Conservation (phyloP, 2,329 filamentous ascomycete species). For the Anisogramma anomala region DNA sequence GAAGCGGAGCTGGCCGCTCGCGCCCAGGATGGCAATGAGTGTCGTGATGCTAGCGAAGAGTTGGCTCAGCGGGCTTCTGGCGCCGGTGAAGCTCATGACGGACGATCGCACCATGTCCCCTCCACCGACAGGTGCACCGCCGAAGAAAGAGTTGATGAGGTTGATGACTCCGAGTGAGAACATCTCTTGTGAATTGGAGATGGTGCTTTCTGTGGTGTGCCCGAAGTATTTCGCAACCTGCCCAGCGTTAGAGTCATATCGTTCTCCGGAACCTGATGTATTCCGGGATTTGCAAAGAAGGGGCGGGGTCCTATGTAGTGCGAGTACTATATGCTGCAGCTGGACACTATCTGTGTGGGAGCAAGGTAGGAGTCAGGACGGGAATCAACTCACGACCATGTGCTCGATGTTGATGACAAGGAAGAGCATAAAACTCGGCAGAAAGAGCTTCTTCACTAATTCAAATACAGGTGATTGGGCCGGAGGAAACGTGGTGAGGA, state of each 20-base stretch:
- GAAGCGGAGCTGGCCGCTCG: neutral
- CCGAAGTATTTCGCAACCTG: slow-evolving; percentile 5
- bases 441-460: neutral
- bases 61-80: slow-evolving; percentile 7
- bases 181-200: slow-evolving; percentile 7
- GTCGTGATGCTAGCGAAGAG: slow-evolving; percentile 4
- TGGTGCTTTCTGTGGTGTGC: slow-evolving; percentile 2
- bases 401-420: slow-evolving; percentile 9
- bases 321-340: too few species aligned
- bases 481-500: neutral
- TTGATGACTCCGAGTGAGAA: slow-evolving; percentile 4
- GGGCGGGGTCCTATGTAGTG: too few species aligned
- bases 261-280: too few species aligned
- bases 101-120: slow-evolving; percentile 8
- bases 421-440: slow-evolving; percentile 8
- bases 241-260: too few species aligned
- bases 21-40: slow-evolving; percentile 1
- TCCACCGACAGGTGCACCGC: slow-evolving; percentile 4
- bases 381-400: too few species aligned
- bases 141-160: slow-evolving; percentile 2
- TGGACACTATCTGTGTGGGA: too few species aligned
- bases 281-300: too few species aligned
- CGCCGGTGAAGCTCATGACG: slow-evolving; percentile 1
- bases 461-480: neutral
- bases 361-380: too few species aligned